Evolutionary conservation across 352 stramenopile genomes (phyloP).

Genomic region (Globisporangium splendens): DNA sequence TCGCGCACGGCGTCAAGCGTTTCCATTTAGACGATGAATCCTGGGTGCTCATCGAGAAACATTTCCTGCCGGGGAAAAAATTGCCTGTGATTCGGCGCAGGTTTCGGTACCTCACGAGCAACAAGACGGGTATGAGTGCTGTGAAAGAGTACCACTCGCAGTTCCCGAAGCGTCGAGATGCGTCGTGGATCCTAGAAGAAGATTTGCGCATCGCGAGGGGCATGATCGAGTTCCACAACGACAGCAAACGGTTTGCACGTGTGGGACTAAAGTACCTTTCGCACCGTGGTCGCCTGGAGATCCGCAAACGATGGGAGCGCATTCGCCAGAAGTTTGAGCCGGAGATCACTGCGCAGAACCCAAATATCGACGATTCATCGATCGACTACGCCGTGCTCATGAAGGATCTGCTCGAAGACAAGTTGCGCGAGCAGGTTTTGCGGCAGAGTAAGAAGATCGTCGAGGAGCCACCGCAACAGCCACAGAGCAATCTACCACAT

Average conservation of each 20-base stretch:
- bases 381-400: slow-evolving; percentile 49
- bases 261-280: slow-evolving; percentile 58
- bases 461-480: slow-evolving; percentile 3
- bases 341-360: slow-evolving; percentile 22
- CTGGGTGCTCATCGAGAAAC: slow-evolving; percentile 59
- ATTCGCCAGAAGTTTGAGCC: slow-evolving; percentile 30
- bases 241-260: slow-evolving; percentile 57
- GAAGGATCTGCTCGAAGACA: slow-evolving; percentile 52
- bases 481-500: neutral
- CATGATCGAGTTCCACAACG: slow-evolving; percentile 57
- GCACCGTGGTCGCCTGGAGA: slow-evolving; percentile 60
- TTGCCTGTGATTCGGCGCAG: slow-evolving; percentile 45
- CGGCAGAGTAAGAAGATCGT: slow-evolving; percentile 12
- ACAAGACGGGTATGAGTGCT: slow-evolving; percentile 49
- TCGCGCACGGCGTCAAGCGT: slow-evolving; percentile 66
- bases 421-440: slow-evolving; percentile 29
- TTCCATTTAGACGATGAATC: slow-evolving; percentile 43
- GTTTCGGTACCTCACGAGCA: slow-evolving; percentile 68
- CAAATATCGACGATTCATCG: slow-evolving; percentile 30
- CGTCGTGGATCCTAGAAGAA: slow-evolving; percentile 73
- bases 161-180: slow-evolving; percentile 28
- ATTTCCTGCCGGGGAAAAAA: slow-evolving; percentile 64
- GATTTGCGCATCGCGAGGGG: slow-evolving; percentile 73
- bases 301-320: slow-evolving; percentile 64
- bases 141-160: slow-evolving; percentile 62